These are phyloP conservation scores for Diplotaxis tenuifolia DNA, from an alignment of 345 rosid species.

Conservation along the genomic window DNA sequence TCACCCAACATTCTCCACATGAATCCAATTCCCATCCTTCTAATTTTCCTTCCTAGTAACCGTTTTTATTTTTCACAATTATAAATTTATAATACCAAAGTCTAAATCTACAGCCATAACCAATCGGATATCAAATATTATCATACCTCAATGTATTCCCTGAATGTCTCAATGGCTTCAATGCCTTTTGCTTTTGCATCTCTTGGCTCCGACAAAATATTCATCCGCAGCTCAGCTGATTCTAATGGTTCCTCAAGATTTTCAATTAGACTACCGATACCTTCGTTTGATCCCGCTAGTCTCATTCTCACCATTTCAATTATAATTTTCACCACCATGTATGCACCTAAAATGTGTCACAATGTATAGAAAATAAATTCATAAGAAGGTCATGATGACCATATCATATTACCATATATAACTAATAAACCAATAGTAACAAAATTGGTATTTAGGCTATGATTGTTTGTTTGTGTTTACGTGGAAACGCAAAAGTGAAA, in stretches of 20 bases:
- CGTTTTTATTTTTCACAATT: not conserved
- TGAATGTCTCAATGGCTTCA: conserved; percentile 75
- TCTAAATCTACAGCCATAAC: not conserved
- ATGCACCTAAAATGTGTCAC: conserved; percentile 57
- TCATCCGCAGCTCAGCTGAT: conserved; percentile 64
- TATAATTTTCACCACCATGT: conserved; percentile 87
- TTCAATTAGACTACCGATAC: conserved; percentile 71
- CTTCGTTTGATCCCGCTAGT: conserved; percentile 58
- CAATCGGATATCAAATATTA: not conserved
- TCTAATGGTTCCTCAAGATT: conserved; percentile 78
- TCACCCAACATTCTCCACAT: conserved; percentile 94
- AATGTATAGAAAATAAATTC: not conserved
- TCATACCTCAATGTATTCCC: conserved; percentile 59
- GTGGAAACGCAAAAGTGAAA: not conserved
- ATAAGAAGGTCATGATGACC: not conserved
- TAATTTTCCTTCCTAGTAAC: conserved; percentile 57
- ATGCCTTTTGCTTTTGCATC: conserved; percentile 66
- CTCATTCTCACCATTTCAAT: conserved; percentile 88
- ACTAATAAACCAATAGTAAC: not conserved
- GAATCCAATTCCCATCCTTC: conserved; percentile 83
- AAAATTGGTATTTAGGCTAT: not conserved
- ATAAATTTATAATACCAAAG: not conserved
- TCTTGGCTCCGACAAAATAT: conserved; percentile 64
- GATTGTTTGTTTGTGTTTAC: not conserved
- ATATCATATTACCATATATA: not conserved